phyloP scores from a whole-genome alignment of 768 basidiomycete species.

The Calvatia gigantea region DNA sequence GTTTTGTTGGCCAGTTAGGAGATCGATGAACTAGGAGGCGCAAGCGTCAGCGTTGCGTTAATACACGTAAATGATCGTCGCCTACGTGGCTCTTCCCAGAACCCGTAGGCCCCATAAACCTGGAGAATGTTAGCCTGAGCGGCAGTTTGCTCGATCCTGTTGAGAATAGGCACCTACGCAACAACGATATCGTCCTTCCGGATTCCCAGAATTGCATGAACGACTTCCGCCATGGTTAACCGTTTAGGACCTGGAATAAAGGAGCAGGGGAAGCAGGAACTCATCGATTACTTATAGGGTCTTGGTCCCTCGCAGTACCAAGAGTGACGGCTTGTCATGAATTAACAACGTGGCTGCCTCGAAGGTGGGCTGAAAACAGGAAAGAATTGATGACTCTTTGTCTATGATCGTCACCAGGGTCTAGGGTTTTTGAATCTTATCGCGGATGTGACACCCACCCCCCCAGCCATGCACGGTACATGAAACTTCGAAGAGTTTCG shows the following conservation, averaged over 20 bases:
- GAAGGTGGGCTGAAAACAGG: too few species aligned
- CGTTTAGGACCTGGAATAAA: neutral
- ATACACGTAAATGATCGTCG: neutral
- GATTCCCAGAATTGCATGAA: neutral
- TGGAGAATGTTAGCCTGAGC: too few species aligned
- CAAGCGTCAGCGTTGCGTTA: neutral
- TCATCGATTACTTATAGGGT: too few species aligned
- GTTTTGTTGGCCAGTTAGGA: slow-evolving; percentile 9
- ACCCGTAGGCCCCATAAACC: slow-evolving; percentile 24
- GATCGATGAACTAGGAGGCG: slow-evolving; percentile 22
- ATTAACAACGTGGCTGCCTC: too few species aligned
- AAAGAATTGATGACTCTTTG: neutral
- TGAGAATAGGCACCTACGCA: neutral
- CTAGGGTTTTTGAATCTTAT: too few species aligned
- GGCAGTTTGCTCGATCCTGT: neutral
- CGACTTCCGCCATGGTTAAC: neutral
- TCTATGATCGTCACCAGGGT: too few species aligned
- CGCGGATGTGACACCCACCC: too few species aligned
- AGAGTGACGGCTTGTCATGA: too few species aligned
- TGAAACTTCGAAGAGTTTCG: neutral
- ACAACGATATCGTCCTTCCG: neutral
- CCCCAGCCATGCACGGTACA: too few species aligned
- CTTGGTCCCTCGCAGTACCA: too few species aligned
- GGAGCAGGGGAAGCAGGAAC: too few species aligned
- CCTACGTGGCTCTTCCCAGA: slow-evolving; percentile 23